These are phyloP conservation scores for Truncatella angustata DNA, from an alignment of 2,329 filamentous ascomycete genomes.

Conservation along the genomic window DNA sequence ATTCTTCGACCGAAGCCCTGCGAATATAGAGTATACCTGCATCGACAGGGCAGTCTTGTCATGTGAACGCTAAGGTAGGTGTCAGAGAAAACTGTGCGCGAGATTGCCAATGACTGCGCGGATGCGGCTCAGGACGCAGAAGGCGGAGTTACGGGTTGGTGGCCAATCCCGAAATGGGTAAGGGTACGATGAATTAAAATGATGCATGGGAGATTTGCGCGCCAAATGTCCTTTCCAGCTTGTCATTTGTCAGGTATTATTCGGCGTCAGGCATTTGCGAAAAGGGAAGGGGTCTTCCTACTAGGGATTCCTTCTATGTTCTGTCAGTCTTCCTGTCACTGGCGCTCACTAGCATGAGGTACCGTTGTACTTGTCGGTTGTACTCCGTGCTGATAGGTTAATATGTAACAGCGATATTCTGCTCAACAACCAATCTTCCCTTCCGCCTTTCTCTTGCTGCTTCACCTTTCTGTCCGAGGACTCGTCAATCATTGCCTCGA, in stretches of 20 bases:
- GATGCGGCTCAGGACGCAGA: not conserved
- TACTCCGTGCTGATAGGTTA: not conserved
- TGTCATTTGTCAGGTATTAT: not conserved
- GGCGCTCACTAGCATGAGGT: too few species aligned
- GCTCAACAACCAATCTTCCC: not conserved
- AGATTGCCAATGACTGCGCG: not conserved
- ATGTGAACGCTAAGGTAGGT: too few species aligned
- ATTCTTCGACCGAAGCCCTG: not conserved
- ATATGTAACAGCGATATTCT: not conserved
- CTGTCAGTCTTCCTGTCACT: too few species aligned
- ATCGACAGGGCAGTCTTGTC: too few species aligned
- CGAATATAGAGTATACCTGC: too few species aligned
- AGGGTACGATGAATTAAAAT: not conserved
- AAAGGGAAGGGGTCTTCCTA: not conserved
- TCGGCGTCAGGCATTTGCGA: too few species aligned
- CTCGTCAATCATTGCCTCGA: not conserved
- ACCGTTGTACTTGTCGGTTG: too few species aligned
- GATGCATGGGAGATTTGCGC: not conserved
- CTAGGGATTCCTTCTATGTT: too few species aligned
- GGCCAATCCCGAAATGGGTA: not conserved
- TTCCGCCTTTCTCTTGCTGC: not conserved
- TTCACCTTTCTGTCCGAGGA: not conserved
- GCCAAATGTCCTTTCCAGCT: not conserved
- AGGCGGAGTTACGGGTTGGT: not conserved
- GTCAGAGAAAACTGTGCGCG: too few species aligned